Percentiles rank a stretch among this genome's conserved stretches.
Evolutionary conservation across 371 early-diverging fungal species (phyloP).

Genomic region (Choanephora cucurbitarum): DNA sequence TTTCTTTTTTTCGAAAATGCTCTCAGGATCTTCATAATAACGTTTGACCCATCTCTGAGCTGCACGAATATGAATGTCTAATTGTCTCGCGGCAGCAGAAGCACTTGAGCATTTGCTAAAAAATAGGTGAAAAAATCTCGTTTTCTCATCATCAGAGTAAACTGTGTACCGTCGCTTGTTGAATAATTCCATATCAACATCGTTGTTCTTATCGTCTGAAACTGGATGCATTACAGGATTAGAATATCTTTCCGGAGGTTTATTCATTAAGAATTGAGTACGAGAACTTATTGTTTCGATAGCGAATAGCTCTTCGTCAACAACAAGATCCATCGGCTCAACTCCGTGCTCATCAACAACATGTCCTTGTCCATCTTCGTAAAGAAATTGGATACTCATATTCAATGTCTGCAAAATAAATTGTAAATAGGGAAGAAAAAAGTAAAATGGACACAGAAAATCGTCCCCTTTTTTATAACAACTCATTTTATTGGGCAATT

Average conservation of each 20-base stretch:
- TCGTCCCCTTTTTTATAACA: too few relatives aligned
- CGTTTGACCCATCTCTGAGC: constrained; percentile 18
- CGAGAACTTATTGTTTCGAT: constrained; percentile 22
- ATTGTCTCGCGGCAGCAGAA: constrained; percentile 19
- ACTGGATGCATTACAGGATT: constrained; percentile 5
- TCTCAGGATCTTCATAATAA: constrained; percentile 17
- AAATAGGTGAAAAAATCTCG: constrained; percentile 23
- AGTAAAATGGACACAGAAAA: neutral
- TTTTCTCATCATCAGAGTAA: constrained; percentile 26
- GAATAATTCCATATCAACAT: constrained; percentile 15
- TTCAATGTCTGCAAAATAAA: constrained; percentile 9
- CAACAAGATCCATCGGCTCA: constrained; percentile 26
- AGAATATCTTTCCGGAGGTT: constrained; percentile 9
- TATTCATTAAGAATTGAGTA: constrained; percentile 12
- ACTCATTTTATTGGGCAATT: too few relatives aligned
- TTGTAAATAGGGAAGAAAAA: constrained; percentile 1
- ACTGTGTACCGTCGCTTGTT: constrained; percentile 23
- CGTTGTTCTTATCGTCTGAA: constrained; percentile 1
- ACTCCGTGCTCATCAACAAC: constrained; percentile 25
- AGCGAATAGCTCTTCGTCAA: constrained; percentile 24
- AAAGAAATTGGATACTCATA: constrained; percentile 17
- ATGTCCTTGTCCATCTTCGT: constrained; percentile 19
- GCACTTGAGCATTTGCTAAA: constrained; percentile 15
- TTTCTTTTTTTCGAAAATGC: constrained; percentile 18
- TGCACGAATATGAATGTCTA: constrained; percentile 19